phyloP scores from a whole-genome alignment of 2,329 filamentous ascomycete genomes.

The Nothomitra cinnamomea region DNA sequence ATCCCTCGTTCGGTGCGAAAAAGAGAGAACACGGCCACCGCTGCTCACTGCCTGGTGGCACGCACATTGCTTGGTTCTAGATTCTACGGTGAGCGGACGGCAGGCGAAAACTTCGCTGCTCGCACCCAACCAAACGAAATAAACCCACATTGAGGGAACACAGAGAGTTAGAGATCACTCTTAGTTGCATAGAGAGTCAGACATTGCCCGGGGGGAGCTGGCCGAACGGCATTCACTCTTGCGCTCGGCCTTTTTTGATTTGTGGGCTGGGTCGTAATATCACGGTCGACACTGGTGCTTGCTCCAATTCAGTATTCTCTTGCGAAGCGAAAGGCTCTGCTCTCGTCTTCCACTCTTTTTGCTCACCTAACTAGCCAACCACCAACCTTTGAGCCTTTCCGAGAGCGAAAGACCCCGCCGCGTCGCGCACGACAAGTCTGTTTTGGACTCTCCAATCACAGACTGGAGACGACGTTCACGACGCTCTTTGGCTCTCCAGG shows the following conservation, averaged over 20 bases:
- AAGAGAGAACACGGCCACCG: not conserved
- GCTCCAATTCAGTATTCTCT: not conserved
- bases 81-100: not conserved
- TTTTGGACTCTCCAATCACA: conserved; percentile 1
- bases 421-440: not conserved
- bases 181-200: conserved; percentile 2
- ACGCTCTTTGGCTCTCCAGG: conserved; percentile 1
- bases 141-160: conserved; percentile 2
- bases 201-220: not conserved
- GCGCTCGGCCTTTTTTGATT: conserved; percentile 1
- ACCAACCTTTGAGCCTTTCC: not conserved
- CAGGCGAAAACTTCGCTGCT: not conserved
- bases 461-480: not conserved
- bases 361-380: not conserved
- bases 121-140: not conserved
- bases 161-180: not conserved
- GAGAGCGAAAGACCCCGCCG: not conserved
- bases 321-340: too few species aligned
- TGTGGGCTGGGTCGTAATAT: not conserved
- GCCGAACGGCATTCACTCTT: not conserved
- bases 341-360: too few species aligned
- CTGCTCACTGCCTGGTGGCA: not conserved
- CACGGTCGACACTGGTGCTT: not conserved
- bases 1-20: not conserved
- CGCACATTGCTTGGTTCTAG: conserved; percentile 1